Evolutionary conservation across 2,329 filamentous ascomycete genomes (phyloP), one percentile per base, ranked within the genome.

Genomic region (Diplodia corticola): DNA sequence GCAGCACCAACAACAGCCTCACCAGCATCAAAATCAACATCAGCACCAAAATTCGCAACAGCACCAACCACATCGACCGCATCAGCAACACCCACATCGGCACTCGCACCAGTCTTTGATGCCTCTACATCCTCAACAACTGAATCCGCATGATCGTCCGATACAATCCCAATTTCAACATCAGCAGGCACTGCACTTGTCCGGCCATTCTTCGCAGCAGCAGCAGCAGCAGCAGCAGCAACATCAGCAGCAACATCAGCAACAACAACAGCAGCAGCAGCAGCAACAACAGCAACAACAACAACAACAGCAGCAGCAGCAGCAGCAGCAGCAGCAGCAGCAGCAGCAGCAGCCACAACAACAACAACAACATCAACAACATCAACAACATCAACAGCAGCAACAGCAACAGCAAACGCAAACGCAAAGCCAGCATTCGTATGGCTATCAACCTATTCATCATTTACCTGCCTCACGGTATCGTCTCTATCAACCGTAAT

Each of bases 401-500:
- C 44, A 63, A 9, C 59, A 63, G 28, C 46, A 63, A 5, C 44
- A 37, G 12, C 59, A 35, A 24, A 48, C 40, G 55, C 24, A 35
- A n/a, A 17, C 26, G 7, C n/a, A 30, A 22, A 13, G 28, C 7
- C 61, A 48, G 40, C 40, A 26, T 20, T 24, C 51, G 4, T 54
- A 65, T 4, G 63, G 57, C 40, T 61, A 61, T 12, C 57, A 61
- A n/a, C 44, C 57, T 13, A 10, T 61, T 6, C 57, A 61, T 9
- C 40, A 61, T 26, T 44, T 61, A 24, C 44, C 57, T 17, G n/a
- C 44, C 48, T 61, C 57, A 13, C 44, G 57, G 20, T 61, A 61
- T 49, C 57, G 57, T 9, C 57, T 46, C n/a, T 61, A 61, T n/a
- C 57, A 61, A 7, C 40, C 57, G 15, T 61, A 49, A 61, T 61